These are phyloP conservation scores for Stemphylium beticola DNA, from an alignment of 2,329 filamentous ascomycete genomes.

Conservation along the genomic window DNA sequence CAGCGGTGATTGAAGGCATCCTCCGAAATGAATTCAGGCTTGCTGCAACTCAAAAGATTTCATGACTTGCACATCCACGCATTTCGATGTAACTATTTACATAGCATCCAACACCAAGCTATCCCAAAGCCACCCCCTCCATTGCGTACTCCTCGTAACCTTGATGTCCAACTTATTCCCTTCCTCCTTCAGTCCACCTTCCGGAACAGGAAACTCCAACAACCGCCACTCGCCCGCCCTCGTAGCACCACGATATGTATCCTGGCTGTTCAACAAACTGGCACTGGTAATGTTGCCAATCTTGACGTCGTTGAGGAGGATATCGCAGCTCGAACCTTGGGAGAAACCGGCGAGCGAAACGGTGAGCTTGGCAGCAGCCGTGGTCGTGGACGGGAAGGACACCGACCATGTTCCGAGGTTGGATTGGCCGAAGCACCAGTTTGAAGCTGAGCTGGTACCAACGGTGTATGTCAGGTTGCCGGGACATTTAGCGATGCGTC, in stretches of 20 bases:
- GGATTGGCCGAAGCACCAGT: constrained; percentile 60
- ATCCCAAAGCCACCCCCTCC: constrained; percentile 55
- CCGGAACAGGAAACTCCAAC: constrained; percentile 50
- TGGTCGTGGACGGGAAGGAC: constrained; percentile 39
- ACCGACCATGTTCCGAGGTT: constrained; percentile 42
- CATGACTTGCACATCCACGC: too few relatives aligned
- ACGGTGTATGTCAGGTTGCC: constrained; percentile 55
- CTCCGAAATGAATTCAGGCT: too few relatives aligned
- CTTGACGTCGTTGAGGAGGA: constrained; percentile 51
- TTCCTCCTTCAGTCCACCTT: constrained; percentile 39
- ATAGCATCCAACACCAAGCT: constrained; percentile 48
- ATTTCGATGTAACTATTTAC: constrained; percentile 1
- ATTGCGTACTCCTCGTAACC: constrained; percentile 45
- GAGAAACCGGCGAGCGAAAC: constrained; percentile 56
- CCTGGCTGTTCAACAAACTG: constrained; percentile 52
- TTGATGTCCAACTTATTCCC: constrained; percentile 48
- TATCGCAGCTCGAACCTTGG: constrained; percentile 48
- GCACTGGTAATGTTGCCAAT: constrained; percentile 51
- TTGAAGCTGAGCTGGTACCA: constrained; percentile 41
- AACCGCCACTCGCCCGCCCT: constrained; percentile 57
- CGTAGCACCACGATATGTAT: constrained; percentile 57
- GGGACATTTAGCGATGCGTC: constrained; percentile 53
- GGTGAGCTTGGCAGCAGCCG: constrained; percentile 46
- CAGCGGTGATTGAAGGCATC: too few relatives aligned
- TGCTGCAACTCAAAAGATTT: too few relatives aligned